Conservation (phyloP, 371 early-diverging fungal species). For the Batrachochytrium dendrobatidis region DNA sequence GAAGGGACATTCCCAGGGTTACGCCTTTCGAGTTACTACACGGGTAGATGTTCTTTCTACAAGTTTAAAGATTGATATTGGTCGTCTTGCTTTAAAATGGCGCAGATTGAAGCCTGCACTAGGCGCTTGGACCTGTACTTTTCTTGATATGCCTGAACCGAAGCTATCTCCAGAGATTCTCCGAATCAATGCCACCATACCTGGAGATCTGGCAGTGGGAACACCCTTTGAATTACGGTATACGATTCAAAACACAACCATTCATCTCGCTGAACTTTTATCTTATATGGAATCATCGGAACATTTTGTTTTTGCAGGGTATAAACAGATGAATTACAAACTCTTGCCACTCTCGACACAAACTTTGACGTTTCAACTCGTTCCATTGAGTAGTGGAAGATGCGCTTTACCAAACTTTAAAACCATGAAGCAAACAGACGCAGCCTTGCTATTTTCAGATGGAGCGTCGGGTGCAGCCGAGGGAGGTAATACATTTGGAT, state of each 20-base stretch:
- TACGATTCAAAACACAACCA: constrained; percentile 55
- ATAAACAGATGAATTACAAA: constrained; percentile 49
- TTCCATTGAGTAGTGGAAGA: not conserved
- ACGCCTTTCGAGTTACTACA: not conserved
- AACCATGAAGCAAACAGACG: not conserved
- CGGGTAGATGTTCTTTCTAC: not conserved
- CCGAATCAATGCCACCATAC: constrained; percentile 36
- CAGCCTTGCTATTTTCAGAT: not conserved
- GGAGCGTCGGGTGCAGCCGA: too few relatives aligned
- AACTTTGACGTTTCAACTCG: not conserved
- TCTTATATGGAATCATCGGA: constrained; percentile 60
- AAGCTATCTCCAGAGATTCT: constrained; percentile 10
- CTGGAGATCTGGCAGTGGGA: constrained; percentile 47
- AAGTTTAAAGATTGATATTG: not conserved
- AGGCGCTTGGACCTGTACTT: constrained; percentile 1
- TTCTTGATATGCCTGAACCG: constrained; percentile 12
- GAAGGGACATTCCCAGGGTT: not conserved
- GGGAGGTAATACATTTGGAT: not conserved
- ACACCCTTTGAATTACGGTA: constrained; percentile 55
- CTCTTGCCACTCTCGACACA: constrained; percentile 45
- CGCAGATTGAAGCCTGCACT: not conserved
- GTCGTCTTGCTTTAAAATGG: not conserved
- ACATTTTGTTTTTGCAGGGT: constrained; percentile 65
- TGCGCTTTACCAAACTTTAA: not conserved
- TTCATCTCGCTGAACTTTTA: constrained; percentile 46